Evolutionary conservation across 2,329 filamentous ascomycete genomes (phyloP), one percentile per base, ranked within the genome.

Genomic region (Diplodia sapinea): DNA sequence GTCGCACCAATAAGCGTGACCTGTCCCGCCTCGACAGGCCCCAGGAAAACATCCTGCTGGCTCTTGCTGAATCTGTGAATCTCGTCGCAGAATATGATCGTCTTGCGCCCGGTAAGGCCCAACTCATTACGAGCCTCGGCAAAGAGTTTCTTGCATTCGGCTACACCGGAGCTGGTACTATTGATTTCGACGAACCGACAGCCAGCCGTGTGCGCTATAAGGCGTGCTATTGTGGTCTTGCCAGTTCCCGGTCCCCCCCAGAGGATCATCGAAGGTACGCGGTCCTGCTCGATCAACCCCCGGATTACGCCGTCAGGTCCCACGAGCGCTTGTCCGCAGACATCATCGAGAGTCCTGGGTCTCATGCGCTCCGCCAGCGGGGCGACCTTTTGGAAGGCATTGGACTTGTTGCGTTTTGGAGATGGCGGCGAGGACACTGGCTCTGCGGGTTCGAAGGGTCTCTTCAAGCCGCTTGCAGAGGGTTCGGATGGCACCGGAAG

Each of bases 81-180:
- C 82, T 98, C 95, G 80, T 99, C 95, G 81, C 94, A 97, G 78
- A 99, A 99, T 70, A 99, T 88, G 70, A 99, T 96, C 0, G 95
- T 98, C 80, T 92, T 94, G 69, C 93, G 86, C 1, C 94, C 94
- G 0, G 93, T 96, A 63, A 98, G 82, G 1, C 84, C 82, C 56
- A 93, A 81, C 77, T 98, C 95, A 74, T 89, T 91, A 69, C 87
- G 88, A 0, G 95, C 94, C 72, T 97, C 93, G 26, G 84, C 82
- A 74, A 98, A 97, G 66, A 97, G 85, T 82, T 93, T 95, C 81
- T 97, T 97, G 84, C 91, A 94, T 77, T 98, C 94, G 29, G 86
- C 89, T 20, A 98, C 91, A 1, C 94, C 94, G 7, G 90, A 90
- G 72, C 88, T 93, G 2, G 94, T 97, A 70, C 93, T 94, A 79